Conservation (phyloP, 2,329 filamentous ascomycete species). For the Aspergillus sp. region DNA sequence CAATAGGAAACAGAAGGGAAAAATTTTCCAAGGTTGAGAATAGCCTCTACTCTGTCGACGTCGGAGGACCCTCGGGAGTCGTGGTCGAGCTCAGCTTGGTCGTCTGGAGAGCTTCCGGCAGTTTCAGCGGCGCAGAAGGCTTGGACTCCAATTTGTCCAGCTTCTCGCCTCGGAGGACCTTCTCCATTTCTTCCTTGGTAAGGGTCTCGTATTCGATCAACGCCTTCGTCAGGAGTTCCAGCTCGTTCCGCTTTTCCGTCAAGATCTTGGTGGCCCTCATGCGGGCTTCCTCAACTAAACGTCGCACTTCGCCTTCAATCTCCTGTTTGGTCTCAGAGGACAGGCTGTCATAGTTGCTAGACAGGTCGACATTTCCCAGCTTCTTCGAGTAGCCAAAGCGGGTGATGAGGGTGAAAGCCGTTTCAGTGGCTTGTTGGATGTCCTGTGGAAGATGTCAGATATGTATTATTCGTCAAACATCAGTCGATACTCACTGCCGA, state of each 20-base stretch:
- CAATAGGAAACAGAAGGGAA: not conserved
- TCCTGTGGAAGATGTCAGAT: conserved; percentile 57
- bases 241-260: conserved; percentile 71
- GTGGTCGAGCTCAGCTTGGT: conserved; percentile 25
- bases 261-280: conserved; percentile 70
- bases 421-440: conserved; percentile 73
- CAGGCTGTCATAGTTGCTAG: conserved; percentile 73
- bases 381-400: conserved; percentile 83
- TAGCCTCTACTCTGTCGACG: conserved; percentile 19
- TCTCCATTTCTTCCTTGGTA: conserved; percentile 82
- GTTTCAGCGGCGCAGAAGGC: conserved; percentile 58
- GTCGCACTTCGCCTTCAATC: conserved; percentile 86
- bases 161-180: conserved; percentile 82
- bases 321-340: conserved; percentile 81
- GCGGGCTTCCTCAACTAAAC: conserved; percentile 77
- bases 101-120: conserved; percentile 55
- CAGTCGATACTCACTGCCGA: conserved; percentile 59
- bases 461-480: not conserved
- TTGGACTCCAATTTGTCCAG: conserved; percentile 64
- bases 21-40: not conserved
- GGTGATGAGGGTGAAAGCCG: conserved; percentile 86
- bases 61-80: conserved; percentile 16
- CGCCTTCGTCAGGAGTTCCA: conserved; percentile 84
- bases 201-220: conserved; percentile 93
- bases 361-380: conserved; percentile 86